These are phyloP conservation scores for Colletotrichum aenigma DNA, from an alignment of 2,329 filamentous ascomycete species.

Conservation along the genomic window DNA sequence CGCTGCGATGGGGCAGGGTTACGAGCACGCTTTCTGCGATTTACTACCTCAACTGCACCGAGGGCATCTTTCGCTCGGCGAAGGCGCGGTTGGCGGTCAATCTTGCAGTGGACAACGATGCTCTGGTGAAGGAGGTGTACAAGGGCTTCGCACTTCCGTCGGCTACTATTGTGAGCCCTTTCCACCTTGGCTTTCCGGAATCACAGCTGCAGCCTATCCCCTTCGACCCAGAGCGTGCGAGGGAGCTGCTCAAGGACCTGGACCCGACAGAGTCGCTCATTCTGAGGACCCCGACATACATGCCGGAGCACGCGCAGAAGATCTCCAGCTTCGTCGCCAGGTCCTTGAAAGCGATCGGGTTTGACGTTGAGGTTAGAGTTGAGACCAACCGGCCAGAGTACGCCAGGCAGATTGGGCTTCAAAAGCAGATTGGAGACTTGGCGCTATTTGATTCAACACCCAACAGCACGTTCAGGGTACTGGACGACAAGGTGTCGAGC, in stretches of 20 bases:
- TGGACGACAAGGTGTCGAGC: conserved; percentile 3
- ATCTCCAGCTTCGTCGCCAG: background rate
- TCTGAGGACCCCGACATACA: background rate
- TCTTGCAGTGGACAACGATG: background rate
- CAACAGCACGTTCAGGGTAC: background rate
- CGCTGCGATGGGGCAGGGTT: background rate
- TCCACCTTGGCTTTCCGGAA: background rate
- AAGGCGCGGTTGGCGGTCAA: background rate
- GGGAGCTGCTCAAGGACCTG: background rate
- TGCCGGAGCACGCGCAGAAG: conserved; percentile 6
- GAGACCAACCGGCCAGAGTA: conserved; percentile 1
- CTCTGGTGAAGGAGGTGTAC: background rate
- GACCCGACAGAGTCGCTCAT: background rate
- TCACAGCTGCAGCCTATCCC: background rate
- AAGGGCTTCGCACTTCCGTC: background rate
- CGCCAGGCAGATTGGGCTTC: background rate
- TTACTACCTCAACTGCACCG: conserved; percentile 4
- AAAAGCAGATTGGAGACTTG: background rate
- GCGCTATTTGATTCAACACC: background rate
- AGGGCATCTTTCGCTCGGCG: background rate
- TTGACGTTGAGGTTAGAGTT: background rate
- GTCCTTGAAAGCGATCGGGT: background rate
- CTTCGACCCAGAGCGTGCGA: background rate
- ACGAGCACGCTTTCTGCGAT: conserved; percentile 3
- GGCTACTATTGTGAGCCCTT: background rate